A percentile compares a stretch with the other conserved stretches of the same genome.
Conservation (phyloP, 441 rosid species). For the Syzygium malaccense region DNA sequence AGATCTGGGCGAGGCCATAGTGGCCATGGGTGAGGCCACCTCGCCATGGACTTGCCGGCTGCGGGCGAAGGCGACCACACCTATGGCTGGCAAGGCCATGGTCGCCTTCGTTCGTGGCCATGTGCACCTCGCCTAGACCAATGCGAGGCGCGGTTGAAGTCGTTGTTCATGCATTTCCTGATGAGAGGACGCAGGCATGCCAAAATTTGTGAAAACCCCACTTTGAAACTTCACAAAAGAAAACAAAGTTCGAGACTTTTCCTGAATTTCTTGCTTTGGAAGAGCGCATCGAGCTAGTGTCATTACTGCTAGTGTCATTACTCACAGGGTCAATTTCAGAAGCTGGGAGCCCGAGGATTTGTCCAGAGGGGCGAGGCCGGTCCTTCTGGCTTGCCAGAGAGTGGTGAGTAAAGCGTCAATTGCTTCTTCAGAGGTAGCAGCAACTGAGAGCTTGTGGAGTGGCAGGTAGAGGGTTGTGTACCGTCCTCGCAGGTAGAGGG, state of each 20-base stretch:
- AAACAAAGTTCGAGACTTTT: neutral
- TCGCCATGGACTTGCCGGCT: too few relatives aligned
- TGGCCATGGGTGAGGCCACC: too few relatives aligned
- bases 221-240: neutral
- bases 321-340: conserved; percentile 41
- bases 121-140: too few relatives aligned
- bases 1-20: too few relatives aligned
- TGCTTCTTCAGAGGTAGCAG: conserved; percentile 20
- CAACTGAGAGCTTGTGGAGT: conserved; percentile 39
- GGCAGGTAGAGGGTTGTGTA: conserved; percentile 27
- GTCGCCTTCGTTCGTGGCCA: too few relatives aligned
- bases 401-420: conserved; percentile 31
- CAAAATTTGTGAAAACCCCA: conserved; percentile 24
- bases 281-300: neutral
- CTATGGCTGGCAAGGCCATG: too few relatives aligned
- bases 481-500: too few relatives aligned
- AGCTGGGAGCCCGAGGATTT: conserved; percentile 30
- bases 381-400: conserved; percentile 41
- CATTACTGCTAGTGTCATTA: neutral
- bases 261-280: neutral
- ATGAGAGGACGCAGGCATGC: conserved; percentile 64
- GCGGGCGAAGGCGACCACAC: too few relatives aligned
- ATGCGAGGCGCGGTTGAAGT: neutral
- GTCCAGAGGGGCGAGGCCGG: conserved; percentile 36
- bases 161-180: conserved; percentile 39